Conservation (phyloP, 805 yeast genomes). For the Wickerhamomyces chambardii region DNA sequence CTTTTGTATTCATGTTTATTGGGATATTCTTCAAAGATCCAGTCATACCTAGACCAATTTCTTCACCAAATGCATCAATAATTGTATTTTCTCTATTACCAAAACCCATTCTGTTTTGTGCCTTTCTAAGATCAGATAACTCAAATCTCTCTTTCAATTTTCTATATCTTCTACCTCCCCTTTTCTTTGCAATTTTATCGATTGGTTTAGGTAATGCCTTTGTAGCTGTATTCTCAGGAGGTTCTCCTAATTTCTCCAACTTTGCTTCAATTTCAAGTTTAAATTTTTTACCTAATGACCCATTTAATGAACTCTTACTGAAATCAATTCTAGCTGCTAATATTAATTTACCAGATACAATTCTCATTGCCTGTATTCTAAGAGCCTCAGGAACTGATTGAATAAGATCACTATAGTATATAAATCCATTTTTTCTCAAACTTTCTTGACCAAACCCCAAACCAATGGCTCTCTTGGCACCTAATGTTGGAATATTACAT, state of each 20-base stretch:
- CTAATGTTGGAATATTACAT: slow-evolving; percentile 77
- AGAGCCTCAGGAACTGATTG: slow-evolving; percentile 49
- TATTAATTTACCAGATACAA: slow-evolving; percentile 69
- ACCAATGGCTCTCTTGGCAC: slow-evolving; percentile 36
- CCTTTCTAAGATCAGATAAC: slow-evolving; percentile 70
- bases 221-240: slow-evolving; percentile 57
- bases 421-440: slow-evolving; percentile 57
- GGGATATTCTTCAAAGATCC: slow-evolving; percentile 19
- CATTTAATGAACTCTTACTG: slow-evolving; percentile 32
- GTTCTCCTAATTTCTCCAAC: slow-evolving; percentile 63
- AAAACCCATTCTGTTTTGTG: slow-evolving; percentile 80
- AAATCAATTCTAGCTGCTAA: slow-evolving; percentile 81
- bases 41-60: slow-evolving; percentile 72
- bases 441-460: slow-evolving; percentile 34
- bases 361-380: slow-evolving; percentile 64
- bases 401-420: slow-evolving; percentile 52
- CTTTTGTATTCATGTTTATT: slow-evolving; percentile 37
- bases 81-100: slow-evolving; percentile 63
- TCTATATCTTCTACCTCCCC: slow-evolving; percentile 80
- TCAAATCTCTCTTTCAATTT: slow-evolving; percentile 76
- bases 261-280: slow-evolving; percentile 49
- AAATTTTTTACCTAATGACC: slow-evolving; percentile 50
- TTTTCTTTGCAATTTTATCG: slow-evolving; percentile 67
- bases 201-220: slow-evolving; percentile 64
- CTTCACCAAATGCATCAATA: slow-evolving; percentile 66